A percentile compares a stretch with the other conserved stretches of the same genome.
These are phyloP conservation scores for Steccherinum ochraceum DNA, from an alignment of 768 basidiomycete genomes.

Conservation along the genomic window DNA sequence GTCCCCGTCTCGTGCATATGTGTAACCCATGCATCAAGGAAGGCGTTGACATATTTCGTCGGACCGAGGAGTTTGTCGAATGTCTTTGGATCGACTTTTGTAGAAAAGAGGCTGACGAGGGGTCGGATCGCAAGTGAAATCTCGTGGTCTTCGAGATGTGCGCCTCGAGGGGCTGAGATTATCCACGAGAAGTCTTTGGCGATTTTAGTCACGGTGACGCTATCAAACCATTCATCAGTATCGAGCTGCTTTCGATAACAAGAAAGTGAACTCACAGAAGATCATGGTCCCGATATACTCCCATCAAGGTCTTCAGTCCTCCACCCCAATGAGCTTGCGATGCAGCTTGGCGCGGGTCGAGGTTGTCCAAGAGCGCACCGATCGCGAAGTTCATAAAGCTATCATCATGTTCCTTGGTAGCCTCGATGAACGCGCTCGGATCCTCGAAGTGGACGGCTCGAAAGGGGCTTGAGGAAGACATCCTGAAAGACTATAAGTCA, in stretches of 20 bases:
- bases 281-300: not conserved
- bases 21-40: conserved; percentile 7
- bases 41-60: not conserved
- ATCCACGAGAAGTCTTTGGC: conserved; percentile 4
- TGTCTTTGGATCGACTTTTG: conserved; percentile 2
- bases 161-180: not conserved
- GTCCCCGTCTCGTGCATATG: conserved; percentile 1
- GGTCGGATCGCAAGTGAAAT: not conserved
- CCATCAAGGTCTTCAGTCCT: not conserved
- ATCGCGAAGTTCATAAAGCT: conserved; percentile 10
- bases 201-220: conserved; percentile 2
- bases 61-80: conserved; percentile 4
- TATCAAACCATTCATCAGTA: not conserved
- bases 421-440: conserved; percentile 5
- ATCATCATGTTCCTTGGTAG: conserved; percentile 6
- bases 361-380: conserved; percentile 7
- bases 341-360: not conserved
- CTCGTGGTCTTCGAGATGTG: not conserved
- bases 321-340: not conserved
- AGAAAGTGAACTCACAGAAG: conserved; percentile 4
- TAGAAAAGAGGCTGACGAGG: not conserved
- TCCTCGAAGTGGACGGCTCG: conserved; percentile 6
- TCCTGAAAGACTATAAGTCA: conserved; percentile 2
- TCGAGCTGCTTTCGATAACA: not conserved
- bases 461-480: conserved; percentile 3